Percentiles rank a stretch among this genome's conserved stretches.
These are phyloP conservation scores for Aspergillus sojae DNA, from an alignment of 2,329 filamentous ascomycete genomes.

Conservation along the genomic window DNA sequence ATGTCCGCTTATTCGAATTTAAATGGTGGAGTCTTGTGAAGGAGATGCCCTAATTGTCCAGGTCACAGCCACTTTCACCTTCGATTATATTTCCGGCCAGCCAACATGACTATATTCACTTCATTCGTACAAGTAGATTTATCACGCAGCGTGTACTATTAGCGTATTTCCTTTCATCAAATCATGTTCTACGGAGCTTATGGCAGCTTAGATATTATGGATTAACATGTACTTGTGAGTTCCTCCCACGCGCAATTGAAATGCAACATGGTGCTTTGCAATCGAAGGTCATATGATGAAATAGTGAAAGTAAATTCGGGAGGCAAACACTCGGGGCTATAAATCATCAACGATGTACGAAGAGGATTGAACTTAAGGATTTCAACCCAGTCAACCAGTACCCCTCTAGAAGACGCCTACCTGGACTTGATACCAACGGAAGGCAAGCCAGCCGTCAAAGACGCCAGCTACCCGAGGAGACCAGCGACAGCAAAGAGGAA, in stretches of 20 bases:
- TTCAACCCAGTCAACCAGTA: neutral
- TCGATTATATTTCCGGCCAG: neutral
- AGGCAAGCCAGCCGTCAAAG: no score
- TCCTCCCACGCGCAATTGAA: neutral
- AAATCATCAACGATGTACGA: conserved; percentile 11
- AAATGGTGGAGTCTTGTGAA: neutral
- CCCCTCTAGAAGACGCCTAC: neutral
- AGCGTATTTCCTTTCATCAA: neutral
- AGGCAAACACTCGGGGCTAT: conserved; percentile 13
- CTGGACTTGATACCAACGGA: neutral
- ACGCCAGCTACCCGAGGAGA: neutral
- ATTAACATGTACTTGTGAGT: neutral
- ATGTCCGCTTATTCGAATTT: neutral
- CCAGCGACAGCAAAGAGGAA: neutral
- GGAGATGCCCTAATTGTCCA: neutral
- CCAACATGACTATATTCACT: neutral
- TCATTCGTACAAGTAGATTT: neutral
- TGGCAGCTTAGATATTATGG: neutral
- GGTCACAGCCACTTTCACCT: neutral
- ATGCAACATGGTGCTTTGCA: neutral
- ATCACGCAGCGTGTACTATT: neutral
- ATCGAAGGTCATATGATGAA: neutral
- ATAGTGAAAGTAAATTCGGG: neutral
- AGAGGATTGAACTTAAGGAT: neutral
- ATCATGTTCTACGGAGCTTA: neutral